Percentiles rank a stretch among this genome's conserved stretches.
Conservation (phyloP, 208 protist species). For the Wallacemonas sp. region DNA sequence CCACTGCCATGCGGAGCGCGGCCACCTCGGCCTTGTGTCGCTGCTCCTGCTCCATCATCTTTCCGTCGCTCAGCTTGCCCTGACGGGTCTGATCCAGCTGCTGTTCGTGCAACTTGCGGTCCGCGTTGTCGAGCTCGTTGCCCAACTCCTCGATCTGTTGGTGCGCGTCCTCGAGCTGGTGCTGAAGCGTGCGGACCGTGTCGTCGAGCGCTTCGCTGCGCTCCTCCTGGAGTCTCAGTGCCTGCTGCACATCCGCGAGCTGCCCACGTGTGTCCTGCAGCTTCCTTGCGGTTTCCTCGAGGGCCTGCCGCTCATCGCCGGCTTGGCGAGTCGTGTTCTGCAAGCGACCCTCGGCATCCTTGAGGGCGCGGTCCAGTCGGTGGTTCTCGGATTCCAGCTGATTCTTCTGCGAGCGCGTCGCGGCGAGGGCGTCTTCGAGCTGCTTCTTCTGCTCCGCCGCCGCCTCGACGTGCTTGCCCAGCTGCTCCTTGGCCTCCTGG, state of each 20-base stretch:
- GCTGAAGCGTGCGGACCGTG: conserved; percentile 38
- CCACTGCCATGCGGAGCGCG: conserved; percentile 41
- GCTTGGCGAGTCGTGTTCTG: conserved; percentile 46
- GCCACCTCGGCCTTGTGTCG: conserved; percentile 57
- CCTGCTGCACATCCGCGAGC: conserved; percentile 46
- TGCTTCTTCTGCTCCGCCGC: conserved; percentile 17
- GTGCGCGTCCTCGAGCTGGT: conserved; percentile 38
- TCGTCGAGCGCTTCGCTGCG: conserved; percentile 37
- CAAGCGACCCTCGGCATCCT: conserved; percentile 50
- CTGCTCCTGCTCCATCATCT: conserved; percentile 49
- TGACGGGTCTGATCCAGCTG: conserved; percentile 38
- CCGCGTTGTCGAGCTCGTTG: conserved; percentile 36
- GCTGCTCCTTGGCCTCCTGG: conserved; percentile 26
- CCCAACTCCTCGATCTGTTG: conserved; percentile 48
- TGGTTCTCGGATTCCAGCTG: conserved; percentile 52
- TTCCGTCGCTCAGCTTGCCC: conserved; percentile 39
- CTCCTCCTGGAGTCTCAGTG: conserved; percentile 39
- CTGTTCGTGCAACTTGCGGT: conserved; percentile 37
- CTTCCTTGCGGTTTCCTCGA: conserved; percentile 37
- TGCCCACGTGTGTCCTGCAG: conserved; percentile 46
- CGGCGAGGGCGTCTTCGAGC: conserved; percentile 29
- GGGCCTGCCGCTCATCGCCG: conserved; percentile 48
- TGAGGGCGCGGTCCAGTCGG: conserved; percentile 36
- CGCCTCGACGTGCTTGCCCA: conserved; percentile 20
- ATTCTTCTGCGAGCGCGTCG: conserved; percentile 28